Evolutionary conservation across 1,284 basidiomycete genomes (phyloP), one percentile per base, ranked within the genome.

Genomic region (Heterobasidion occidentale): DNA sequence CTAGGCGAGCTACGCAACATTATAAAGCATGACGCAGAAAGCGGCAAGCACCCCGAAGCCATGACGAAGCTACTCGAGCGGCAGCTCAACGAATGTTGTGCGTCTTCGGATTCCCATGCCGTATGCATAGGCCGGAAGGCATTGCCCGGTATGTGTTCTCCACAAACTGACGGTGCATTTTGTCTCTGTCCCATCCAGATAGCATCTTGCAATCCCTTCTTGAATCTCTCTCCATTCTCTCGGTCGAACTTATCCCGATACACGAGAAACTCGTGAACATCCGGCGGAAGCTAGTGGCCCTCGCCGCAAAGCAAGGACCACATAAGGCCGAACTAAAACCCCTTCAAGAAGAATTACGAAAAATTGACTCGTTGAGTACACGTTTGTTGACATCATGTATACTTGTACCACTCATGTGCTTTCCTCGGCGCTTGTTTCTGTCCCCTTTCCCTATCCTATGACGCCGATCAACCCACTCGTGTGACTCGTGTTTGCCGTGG

Each of bases 21-120:
- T 65, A 84, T 98, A 58, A 86, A 87, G 64, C 80, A 84, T 59
- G 92, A 94, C 65, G 81, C 81, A 27, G 88, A 91, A 56, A 86
- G 85, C 56, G 88, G 86, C 1, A 92, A 90, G 66, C 92, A 96
- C 67, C 86, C 92, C 1, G 84, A 85, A 58, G 86, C 93, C 36
- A 86, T 99, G 74, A 92, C 90, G 47, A 94, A 90, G 68, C 80
- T 99, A 36, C 83, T 99, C 59, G 88, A 92, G 64, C 82, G 91
- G 58, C 96, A 98, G 69, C 77, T 98, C 59, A 90, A 93, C 65
- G 92, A 90, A 67, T 96, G 93, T 65, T 93, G 93, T 94, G 66
- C 65, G 91, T 54, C 53, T 56, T 51, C 36, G 20, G 19, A 15
- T 45, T 34, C 49, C 44, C 34, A 7, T 46, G 44, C 19, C 52